Conservation (phyloP, 2,329 filamentous ascomycete species). For the Trichoderma sp. region DNA sequence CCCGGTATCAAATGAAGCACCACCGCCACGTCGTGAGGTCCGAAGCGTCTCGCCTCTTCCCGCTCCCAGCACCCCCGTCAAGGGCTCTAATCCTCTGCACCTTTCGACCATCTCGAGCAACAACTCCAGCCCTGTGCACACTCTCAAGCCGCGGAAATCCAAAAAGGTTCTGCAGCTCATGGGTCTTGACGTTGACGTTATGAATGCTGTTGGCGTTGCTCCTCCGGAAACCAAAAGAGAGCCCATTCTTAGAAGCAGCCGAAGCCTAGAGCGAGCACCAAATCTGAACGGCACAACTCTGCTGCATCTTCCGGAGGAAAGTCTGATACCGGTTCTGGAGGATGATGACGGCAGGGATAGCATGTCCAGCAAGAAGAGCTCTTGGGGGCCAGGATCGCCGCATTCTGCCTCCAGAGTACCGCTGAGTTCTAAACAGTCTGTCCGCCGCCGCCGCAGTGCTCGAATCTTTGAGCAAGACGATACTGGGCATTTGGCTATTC, state of each 20-base stretch:
- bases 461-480: slow-evolving; percentile 18
- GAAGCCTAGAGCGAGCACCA: slow-evolving; percentile 7
- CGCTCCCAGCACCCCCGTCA: slow-evolving; percentile 2
- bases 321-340: slow-evolving; percentile 29
- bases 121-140: slow-evolving; percentile 22
- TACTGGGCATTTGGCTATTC: not conserved
- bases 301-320: slow-evolving; percentile 23
- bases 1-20: not conserved
- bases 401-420: slow-evolving; percentile 27
- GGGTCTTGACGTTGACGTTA: slow-evolving; percentile 44
- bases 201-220: slow-evolving; percentile 21
- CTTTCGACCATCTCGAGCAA: slow-evolving; percentile 5
- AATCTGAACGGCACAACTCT: slow-evolving; percentile 15
- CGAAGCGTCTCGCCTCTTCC: slow-evolving; percentile 17
- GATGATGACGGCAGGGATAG: slow-evolving; percentile 31
- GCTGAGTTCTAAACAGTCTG: slow-evolving; percentile 22
- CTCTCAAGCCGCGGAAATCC: slow-evolving; percentile 36
- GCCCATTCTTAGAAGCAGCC: not conserved
- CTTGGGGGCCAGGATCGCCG: slow-evolving; percentile 33
- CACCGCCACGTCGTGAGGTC: not conserved
- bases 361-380: slow-evolving; percentile 33
- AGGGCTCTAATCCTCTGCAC: not conserved
- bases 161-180: slow-evolving; percentile 50
- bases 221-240: not conserved
- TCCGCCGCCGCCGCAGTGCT: slow-evolving; percentile 24